Evolutionary conservation across 2,329 filamentous ascomycete species (phyloP).

Genomic region (Fonsecaea monophora): DNA sequence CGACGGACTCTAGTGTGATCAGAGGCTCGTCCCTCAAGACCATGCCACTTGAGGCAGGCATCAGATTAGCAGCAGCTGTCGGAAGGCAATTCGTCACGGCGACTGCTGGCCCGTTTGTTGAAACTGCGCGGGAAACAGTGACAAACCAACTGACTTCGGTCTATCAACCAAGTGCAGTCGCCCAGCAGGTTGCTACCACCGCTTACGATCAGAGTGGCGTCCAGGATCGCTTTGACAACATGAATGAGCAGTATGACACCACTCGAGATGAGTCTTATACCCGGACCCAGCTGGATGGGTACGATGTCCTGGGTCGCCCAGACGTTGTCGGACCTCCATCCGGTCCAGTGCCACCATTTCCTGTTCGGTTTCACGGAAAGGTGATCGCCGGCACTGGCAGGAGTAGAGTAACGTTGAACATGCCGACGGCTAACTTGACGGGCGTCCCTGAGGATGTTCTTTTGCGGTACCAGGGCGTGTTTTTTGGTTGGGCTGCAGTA

Average conservation of each 20-base stretch:
- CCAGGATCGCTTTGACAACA: constrained; percentile 44
- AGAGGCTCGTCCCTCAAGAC: constrained; percentile 70
- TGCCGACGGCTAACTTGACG: constrained; percentile 63
- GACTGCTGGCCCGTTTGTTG: constrained; percentile 52
- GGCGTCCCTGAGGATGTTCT: constrained; percentile 61
- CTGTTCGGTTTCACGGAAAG: constrained; percentile 59
- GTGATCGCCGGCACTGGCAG: constrained; percentile 56
- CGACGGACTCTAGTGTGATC: constrained; percentile 65
- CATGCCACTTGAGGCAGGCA: constrained; percentile 70
- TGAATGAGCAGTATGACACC: constrained; percentile 50
- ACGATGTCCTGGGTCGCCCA: constrained; percentile 42
- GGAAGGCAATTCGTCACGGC: constrained; percentile 52
- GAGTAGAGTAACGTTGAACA: constrained; percentile 51
- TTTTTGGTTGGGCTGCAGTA: constrained; percentile 68
- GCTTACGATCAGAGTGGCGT: constrained; percentile 46
- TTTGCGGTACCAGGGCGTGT: constrained; percentile 65
- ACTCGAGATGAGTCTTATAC: constrained; percentile 40
- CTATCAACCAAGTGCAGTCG: constrained; percentile 43
- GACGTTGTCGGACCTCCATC: constrained; percentile 57
- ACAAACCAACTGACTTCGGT: constrained; percentile 35
- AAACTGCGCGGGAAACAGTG: constrained; percentile 40
- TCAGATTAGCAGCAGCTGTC: constrained; percentile 59
- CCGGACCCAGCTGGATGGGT: constrained; percentile 3
- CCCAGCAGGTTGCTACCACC: constrained; percentile 44
- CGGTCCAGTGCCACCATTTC: constrained; percentile 62